Conservation (phyloP, 2,329 filamentous ascomycete genomes). For the Massarina eburnea region DNA sequence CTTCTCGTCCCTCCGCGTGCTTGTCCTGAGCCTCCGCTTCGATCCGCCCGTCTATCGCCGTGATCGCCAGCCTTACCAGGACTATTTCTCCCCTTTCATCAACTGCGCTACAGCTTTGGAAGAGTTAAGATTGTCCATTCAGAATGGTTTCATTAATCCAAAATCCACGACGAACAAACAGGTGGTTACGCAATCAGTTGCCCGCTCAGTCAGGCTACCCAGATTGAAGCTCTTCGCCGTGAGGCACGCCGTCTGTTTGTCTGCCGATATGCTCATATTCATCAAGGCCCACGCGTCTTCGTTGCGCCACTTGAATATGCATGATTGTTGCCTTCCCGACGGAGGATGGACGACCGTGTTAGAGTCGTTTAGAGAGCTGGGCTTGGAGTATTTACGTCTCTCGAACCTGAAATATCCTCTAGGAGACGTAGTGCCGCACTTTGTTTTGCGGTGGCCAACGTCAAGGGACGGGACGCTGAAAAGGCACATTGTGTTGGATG, state of each 20-base stretch:
- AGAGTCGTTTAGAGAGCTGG: slow-evolving; percentile 5
- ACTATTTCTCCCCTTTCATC: slow-evolving; percentile 22
- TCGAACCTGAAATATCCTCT: slow-evolving; percentile 1
- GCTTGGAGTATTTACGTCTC: slow-evolving; percentile 7
- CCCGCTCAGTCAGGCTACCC: slow-evolving; percentile 11
- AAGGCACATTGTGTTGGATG: slow-evolving; percentile 5
- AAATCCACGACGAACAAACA: slow-evolving; percentile 10
- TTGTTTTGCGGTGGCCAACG: neutral
- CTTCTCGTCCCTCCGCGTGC: slow-evolving; percentile 16
- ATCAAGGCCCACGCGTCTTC: slow-evolving; percentile 16
- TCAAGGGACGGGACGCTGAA: neutral
- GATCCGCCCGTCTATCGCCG: slow-evolving; percentile 12
- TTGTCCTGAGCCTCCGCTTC: slow-evolving; percentile 22
- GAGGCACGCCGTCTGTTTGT: slow-evolving; percentile 2
- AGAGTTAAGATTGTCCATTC: slow-evolving; percentile 23
- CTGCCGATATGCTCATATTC: slow-evolving; percentile 17
- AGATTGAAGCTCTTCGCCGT: slow-evolving; percentile 17
- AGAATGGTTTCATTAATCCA: too few relatives aligned
- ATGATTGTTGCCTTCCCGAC: slow-evolving; percentile 12
- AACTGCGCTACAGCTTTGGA: slow-evolving; percentile 16
- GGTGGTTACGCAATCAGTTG: slow-evolving; percentile 19
- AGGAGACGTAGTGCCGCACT: too few relatives aligned
- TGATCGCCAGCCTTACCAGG: slow-evolving; percentile 22
- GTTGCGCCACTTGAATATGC: slow-evolving; percentile 14
- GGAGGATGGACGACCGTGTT: slow-evolving; percentile 20